These are phyloP conservation scores for Paraphoma sp. DNA, from an alignment of 2,329 filamentous ascomycete genomes.

Conservation along the genomic window DNA sequence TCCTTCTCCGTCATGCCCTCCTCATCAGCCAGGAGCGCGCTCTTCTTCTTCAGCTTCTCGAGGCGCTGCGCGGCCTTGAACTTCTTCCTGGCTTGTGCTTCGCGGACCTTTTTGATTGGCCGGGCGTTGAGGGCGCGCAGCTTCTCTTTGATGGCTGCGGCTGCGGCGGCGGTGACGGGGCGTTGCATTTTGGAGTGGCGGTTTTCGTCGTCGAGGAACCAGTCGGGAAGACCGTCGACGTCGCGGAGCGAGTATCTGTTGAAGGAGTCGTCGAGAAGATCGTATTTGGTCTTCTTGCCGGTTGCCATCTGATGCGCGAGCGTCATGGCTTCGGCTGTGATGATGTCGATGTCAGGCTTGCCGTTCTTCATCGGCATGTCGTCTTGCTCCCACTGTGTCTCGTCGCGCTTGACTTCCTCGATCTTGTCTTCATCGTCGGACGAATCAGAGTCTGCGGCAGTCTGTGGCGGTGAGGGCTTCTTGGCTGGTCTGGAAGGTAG, in stretches of 20 bases:
- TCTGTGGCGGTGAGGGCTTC: constrained; percentile 19
- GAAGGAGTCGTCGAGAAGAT: constrained; percentile 89
- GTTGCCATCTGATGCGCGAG: constrained; percentile 90
- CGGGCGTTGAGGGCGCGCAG: constrained; percentile 89
- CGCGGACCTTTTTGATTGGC: constrained; percentile 98
- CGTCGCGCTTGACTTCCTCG: constrained; percentile 66
- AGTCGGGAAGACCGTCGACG: constrained; percentile 89
- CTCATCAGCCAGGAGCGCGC: constrained; percentile 84
- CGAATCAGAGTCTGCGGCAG: constrained; percentile 41
- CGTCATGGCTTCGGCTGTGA: constrained; percentile 99
- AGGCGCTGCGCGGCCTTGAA: constrained; percentile 88
- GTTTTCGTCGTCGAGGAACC: constrained; percentile 94
- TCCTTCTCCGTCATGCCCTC: constrained; percentile 95
- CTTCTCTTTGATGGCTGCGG: constrained; percentile 93
- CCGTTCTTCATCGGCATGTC: constrained; percentile 69
- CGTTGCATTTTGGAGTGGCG: constrained; percentile 83
- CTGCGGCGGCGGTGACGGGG: constrained; percentile 90
- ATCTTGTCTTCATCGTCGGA: constrained; percentile 58
- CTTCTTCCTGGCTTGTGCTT: constrained; percentile 96
- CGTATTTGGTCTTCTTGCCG: constrained; percentile 78
- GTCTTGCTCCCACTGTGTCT: constrained; percentile 71
- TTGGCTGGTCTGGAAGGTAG: constrained; percentile 25
- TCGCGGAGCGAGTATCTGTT: constrained; percentile 93
- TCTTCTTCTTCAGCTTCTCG: constrained; percentile 97
- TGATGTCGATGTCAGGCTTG: constrained; percentile 88